Conservation (phyloP, 148 eudicot genomes). For the Polygonum maritimum region DNA sequence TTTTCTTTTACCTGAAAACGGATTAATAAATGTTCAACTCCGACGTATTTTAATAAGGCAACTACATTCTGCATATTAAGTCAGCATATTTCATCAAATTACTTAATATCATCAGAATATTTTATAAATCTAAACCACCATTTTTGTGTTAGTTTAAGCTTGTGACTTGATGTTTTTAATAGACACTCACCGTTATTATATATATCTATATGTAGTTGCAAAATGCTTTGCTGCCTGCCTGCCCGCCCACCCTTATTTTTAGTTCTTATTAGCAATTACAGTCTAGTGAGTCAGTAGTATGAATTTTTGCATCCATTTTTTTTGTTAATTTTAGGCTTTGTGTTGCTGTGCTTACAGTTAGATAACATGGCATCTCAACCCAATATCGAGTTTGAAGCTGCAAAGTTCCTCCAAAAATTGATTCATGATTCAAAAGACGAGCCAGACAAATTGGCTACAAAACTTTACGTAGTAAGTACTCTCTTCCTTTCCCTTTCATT, state of each 20-base stretch:
- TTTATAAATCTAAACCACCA: neutral
- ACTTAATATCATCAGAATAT: neutral
- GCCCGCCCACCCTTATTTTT: neutral
- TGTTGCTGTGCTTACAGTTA: conserved; percentile 2
- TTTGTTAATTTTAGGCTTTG: neutral
- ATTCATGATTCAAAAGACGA: conserved; percentile 97
- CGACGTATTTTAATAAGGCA: neutral
- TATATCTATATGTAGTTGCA: neutral
- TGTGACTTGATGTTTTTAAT: neutral
- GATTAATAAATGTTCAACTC: neutral
- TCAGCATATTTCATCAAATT: neutral
- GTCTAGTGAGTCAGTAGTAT: neutral
- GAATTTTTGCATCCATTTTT: neutral
- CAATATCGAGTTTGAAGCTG: conserved; percentile 92
- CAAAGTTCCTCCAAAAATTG: conserved; percentile 90
- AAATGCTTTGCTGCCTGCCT: too few species aligned
- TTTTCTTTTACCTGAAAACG: neutral
- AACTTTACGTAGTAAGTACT: conserved; percentile 72
- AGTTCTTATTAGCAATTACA: neutral
- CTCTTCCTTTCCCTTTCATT: neutral
- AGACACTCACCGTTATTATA: neutral
- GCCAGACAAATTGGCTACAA: conserved; percentile 87
- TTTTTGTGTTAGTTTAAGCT: neutral
- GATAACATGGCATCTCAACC: conserved; percentile 51
- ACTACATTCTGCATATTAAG: neutral